Evolutionary conservation across 371 early-diverging fungal species (phyloP), one percentile per base, ranked within the genome.

Genomic region (Mucor ambiguus): DNA sequence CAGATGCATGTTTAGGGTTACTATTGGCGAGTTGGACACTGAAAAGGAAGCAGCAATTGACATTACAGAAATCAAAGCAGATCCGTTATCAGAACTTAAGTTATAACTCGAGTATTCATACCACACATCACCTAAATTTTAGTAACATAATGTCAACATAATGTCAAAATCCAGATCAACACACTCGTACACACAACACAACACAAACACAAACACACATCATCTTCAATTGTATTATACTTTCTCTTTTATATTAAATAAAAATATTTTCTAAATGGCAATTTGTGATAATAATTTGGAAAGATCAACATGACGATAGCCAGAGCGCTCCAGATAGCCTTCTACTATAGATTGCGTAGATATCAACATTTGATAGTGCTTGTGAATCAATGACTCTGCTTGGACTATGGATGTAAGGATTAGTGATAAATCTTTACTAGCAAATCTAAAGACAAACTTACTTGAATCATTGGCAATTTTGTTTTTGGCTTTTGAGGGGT

Each of bases 221-320:
- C 41, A 41, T 41, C 8, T 46, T 46, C 24, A 54, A 29, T 54
- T 54, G 55, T 54, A 54, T 18, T 54, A 46, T 46, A 46, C 33
- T 46, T 16, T 35, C 37, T 43, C 29, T 28, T 29, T n/a, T 46
- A 48, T 46, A 46, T 44, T 60, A 30, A 41, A 41, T 26, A 41
- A 28, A 59, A 26, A 59, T 29, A 26, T 46, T 12, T 59, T 60
- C 46, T 62, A 66, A 57, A 70, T 37, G 28, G 14, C 52, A 38
- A 69, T 57, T 32, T 63, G 70, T 10, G 67, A 58, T 57, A 90
- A 80, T 4, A 90, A 73, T 54, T 83, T 73, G 2, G 79, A 65
- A 12, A 91, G 71, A 68, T 91, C 84, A 37, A 92, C 90, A 66
- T 83, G 85, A 30, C 85, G 82, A 54, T 90, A 87, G 6, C 82